A percentile compares a stretch with the other conserved stretches of the same genome.
These are phyloP conservation scores for Cystobasidium pallidum DNA, from an alignment of 1,284 basidiomycete genomes.

Conservation along the genomic window DNA sequence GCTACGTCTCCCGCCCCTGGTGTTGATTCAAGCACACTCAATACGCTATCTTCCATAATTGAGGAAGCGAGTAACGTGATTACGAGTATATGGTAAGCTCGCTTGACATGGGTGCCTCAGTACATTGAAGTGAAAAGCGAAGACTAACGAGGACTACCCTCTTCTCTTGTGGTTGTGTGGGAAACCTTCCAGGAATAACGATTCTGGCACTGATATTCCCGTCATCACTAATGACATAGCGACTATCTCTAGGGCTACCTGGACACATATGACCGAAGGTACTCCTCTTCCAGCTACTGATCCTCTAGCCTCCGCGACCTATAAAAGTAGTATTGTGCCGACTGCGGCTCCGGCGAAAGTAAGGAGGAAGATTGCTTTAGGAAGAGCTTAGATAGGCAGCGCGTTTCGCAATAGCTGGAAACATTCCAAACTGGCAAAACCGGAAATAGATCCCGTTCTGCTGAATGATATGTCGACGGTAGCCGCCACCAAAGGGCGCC, in stretches of 20 bases:
- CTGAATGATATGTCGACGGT: too few relatives aligned
- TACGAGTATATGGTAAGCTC: conserved; percentile 47
- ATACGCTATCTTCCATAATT: conserved; percentile 35
- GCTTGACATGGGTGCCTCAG: too few relatives aligned
- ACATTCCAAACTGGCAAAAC: too few relatives aligned
- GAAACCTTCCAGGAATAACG: conserved; percentile 46
- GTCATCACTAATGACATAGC: conserved; percentile 44
- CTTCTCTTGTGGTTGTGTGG: too few relatives aligned
- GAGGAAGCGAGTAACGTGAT: conserved; percentile 45
- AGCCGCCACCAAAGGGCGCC: too few relatives aligned
- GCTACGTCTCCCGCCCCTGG: background rate
- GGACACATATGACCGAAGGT: conserved; percentile 40
- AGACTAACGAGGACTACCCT: background rate
- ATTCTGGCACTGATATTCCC: conserved; percentile 46
- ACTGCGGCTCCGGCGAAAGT: background rate
- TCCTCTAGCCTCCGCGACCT: background rate
- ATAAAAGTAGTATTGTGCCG: background rate
- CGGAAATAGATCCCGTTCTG: too few relatives aligned
- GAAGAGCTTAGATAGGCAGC: background rate
- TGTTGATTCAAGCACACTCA: background rate
- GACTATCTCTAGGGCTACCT: conserved; percentile 36
- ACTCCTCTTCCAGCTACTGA: conserved; percentile 33
- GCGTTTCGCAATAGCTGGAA: too few relatives aligned
- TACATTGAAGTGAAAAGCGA: too few relatives aligned
- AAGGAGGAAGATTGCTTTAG: conserved; percentile 1